A percentile compares a stretch with the other conserved stretches of the same genome.
Evolutionary conservation across 129 eudicot genomes (phyloP).

Genomic region (Helianthus annuus): HanXRQr2.0-SUNRISE NC_035436.2:141916567-141917066

Average conservation of each 20-base stretch:
- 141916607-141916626: conserved; percentile 49
- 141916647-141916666: conserved; percentile 85
- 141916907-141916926: conserved; percentile 6
- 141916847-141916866: background rate
- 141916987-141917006: conserved; percentile 52
- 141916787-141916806: background rate
- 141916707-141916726: background rate
- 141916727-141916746: background rate
- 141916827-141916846: background rate
- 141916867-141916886: background rate
- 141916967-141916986: background rate
- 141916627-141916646: conserved; percentile 83
- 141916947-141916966: background rate
- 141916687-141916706: background rate
- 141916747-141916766: background rate
- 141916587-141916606: conserved; percentile 48
- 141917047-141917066: conserved; percentile 49
- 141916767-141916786: background rate
- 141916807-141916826: background rate
- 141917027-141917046: conserved; percentile 53
- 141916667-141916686: conserved; percentile 1
- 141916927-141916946: background rate
- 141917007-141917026: conserved; percentile 69
- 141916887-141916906: background rate
- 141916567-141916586: conserved; percentile 59